Evolutionary conservation across 306 rosid genomes (phyloP).

Genomic region (Prunus campanulata): DNA sequence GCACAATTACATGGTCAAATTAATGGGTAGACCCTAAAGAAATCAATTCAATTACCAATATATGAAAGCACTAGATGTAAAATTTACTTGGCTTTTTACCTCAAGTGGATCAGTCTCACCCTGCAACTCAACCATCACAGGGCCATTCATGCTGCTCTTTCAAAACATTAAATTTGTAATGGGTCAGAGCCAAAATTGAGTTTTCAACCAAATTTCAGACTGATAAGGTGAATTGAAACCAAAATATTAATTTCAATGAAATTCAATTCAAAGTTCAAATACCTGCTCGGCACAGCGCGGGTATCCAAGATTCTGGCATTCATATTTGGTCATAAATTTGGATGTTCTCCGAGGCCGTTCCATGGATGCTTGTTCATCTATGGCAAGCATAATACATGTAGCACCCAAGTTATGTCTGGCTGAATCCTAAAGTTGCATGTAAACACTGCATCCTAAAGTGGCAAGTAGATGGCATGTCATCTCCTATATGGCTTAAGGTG

Average conservation of each 20-base stretch:
- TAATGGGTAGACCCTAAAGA: too few relatives aligned
- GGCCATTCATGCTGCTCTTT: constrained; percentile 87
- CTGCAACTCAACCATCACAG: constrained; percentile 95
- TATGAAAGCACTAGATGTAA: too few relatives aligned
- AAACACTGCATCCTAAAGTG: background rate
- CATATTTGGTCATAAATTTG: constrained; percentile 89
- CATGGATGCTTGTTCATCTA: constrained; percentile 42
- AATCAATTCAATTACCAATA: too few relatives aligned
- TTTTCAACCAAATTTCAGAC: background rate
- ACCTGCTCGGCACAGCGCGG: constrained; percentile 94
- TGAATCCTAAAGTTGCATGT: constrained; percentile 39
- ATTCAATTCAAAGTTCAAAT: background rate
- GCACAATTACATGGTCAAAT: background rate
- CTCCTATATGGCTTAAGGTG: constrained; percentile 78
- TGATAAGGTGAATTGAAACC: too few relatives aligned
- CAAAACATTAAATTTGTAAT: background rate
- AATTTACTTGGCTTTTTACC: constrained; percentile 36
- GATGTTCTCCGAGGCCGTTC: constrained; percentile 74
- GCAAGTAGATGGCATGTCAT: constrained; percentile 27
- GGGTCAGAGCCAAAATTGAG: too few relatives aligned
- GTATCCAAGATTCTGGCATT: constrained; percentile 91
- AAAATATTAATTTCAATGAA: too few relatives aligned
- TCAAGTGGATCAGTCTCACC: constrained; percentile 97
- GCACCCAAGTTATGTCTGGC: constrained; percentile 95
- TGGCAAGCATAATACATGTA: constrained; percentile 64